Evolutionary conservation across 1,139 yeast genomes (phyloP).

Genomic region (Kurtzmaniella quercitrusa): DNA sequence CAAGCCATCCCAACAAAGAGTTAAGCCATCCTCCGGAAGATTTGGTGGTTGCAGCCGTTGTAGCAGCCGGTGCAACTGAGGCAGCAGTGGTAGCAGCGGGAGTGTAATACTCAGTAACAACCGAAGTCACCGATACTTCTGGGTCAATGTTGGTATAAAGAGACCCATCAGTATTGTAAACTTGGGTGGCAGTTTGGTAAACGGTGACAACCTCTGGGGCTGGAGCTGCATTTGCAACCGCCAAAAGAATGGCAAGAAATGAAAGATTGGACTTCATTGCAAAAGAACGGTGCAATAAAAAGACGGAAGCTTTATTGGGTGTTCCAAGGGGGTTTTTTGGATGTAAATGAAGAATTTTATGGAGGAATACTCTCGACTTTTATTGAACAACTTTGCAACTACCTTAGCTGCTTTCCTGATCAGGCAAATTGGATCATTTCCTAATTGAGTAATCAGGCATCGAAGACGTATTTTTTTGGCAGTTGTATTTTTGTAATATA

Average conservation of each 20-base stretch:
- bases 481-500: neutral
- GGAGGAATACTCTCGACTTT: slow-evolving; percentile 4
- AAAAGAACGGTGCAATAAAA: neutral
- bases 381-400: slow-evolving; percentile 6
- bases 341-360: slow-evolving; percentile 7
- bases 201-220: slow-evolving; percentile 27
- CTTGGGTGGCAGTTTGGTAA: slow-evolving; percentile 21
- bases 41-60: slow-evolving; percentile 3
- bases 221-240: slow-evolving; percentile 17
- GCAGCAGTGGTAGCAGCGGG: slow-evolving; percentile 8
- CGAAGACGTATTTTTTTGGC: neutral
- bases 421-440: neutral
- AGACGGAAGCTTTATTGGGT: neutral
- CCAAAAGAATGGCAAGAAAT: slow-evolving; percentile 4
- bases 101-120: slow-evolving; percentile 9
- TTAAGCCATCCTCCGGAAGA: slow-evolving; percentile 2
- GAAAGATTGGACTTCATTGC: slow-evolving; percentile 7
- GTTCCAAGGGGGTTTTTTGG: neutral
- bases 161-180: slow-evolving; percentile 13
- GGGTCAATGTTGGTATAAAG: slow-evolving; percentile 10
- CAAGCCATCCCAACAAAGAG: neutral
- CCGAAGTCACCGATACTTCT: slow-evolving; percentile 8
- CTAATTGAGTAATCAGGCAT: neutral
- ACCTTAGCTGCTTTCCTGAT: neutral
- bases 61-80: slow-evolving; percentile 4